phyloP scores from a whole-genome alignment of 1,284 basidiomycete species.

The Acaromyces ingoldii region DNA sequence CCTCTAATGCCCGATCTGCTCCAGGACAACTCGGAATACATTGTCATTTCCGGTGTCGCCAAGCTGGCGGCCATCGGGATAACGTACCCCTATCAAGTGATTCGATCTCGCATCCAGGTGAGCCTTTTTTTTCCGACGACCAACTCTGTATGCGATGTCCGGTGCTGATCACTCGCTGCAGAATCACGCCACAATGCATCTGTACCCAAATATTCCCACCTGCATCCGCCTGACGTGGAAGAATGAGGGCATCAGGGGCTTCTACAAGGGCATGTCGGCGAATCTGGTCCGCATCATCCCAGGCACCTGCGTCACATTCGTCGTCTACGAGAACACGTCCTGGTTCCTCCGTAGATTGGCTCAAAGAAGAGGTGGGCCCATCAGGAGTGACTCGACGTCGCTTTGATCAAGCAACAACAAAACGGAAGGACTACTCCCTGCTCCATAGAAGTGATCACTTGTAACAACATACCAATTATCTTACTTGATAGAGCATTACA shows the following conservation, averaged over 20 bases:
- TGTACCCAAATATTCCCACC: conserved; percentile 72
- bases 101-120: conserved; percentile 89
- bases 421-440: too few species aligned
- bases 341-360: conserved; percentile 27
- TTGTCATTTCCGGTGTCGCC: conserved; percentile 81
- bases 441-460: too few species aligned
- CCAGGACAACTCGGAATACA: conserved; percentile 87
- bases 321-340: conserved; percentile 81
- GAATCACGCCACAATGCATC: conserved; percentile 54
- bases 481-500: too few species aligned
- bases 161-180: conserved; percentile 41
- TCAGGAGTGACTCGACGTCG: neutral
- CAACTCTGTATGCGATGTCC: neutral
- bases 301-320: conserved; percentile 95
- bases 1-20: too few species aligned
- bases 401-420: too few species aligned
- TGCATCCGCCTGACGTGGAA: conserved; percentile 75
- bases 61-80: conserved; percentile 77
- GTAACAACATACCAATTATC: too few species aligned
- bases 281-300: conserved; percentile 93
- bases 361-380: neutral
- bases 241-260: conserved; percentile 74
- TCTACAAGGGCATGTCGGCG: conserved; percentile 93
- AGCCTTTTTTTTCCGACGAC: conserved; percentile 29
- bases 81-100: conserved; percentile 97